Percentiles rank a stretch among this genome's conserved stretches.
Evolutionary conservation across 1,139 yeast genomes (phyloP).

Genomic region (Blastobotrys raffinosifermentans): DNA sequence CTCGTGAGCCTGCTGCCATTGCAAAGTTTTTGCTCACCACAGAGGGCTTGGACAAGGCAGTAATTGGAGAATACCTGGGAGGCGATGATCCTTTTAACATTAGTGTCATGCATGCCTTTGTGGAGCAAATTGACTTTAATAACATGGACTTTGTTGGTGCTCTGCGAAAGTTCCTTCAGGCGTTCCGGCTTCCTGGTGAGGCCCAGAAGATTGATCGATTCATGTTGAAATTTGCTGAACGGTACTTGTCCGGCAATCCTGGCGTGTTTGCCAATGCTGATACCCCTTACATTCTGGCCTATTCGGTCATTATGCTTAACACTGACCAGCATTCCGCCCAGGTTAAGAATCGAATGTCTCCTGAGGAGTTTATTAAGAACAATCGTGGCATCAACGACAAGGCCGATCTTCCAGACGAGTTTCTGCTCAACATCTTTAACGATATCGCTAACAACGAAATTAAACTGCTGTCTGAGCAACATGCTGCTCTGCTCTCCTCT

Average conservation of each 20-base stretch:
- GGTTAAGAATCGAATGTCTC: slow-evolving; percentile 71
- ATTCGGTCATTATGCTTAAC: slow-evolving; percentile 87
- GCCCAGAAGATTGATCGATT: slow-evolving; percentile 95
- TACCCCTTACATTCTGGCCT: slow-evolving; percentile 86
- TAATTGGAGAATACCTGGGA: slow-evolving; percentile 87
- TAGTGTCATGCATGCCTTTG: slow-evolving; percentile 88
- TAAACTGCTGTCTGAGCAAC: slow-evolving; percentile 88
- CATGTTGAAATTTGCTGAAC: slow-evolving; percentile 94
- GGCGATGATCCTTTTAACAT: slow-evolving; percentile 78
- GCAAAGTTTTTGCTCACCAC: slow-evolving; percentile 71
- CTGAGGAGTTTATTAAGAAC: slow-evolving; percentile 77
- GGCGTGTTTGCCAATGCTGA: slow-evolving; percentile 83
- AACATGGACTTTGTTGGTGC: slow-evolving; percentile 74
- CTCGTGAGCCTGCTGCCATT: slow-evolving; percentile 57
- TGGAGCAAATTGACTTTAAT: slow-evolving; percentile 77
- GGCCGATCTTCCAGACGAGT: slow-evolving; percentile 70
- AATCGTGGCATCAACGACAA: slow-evolving; percentile 95
- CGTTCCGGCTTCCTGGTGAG: slow-evolving; percentile 94
- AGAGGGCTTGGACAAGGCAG: slow-evolving; percentile 77
- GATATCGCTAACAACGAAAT: slow-evolving; percentile 83
- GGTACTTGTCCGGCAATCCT: slow-evolving; percentile 85
- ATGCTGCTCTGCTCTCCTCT: slow-evolving; percentile 77
- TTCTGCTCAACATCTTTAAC: slow-evolving; percentile 58
- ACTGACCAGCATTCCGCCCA: slow-evolving; percentile 92
- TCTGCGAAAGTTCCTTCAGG: slow-evolving; percentile 73